A percentile compares a stretch with the other conserved stretches of the same genome.
These are phyloP conservation scores for Thermothelomyces thermophilus DNA, from an alignment of 2,329 filamentous ascomycete genomes.

Conservation along the genomic window DNA sequence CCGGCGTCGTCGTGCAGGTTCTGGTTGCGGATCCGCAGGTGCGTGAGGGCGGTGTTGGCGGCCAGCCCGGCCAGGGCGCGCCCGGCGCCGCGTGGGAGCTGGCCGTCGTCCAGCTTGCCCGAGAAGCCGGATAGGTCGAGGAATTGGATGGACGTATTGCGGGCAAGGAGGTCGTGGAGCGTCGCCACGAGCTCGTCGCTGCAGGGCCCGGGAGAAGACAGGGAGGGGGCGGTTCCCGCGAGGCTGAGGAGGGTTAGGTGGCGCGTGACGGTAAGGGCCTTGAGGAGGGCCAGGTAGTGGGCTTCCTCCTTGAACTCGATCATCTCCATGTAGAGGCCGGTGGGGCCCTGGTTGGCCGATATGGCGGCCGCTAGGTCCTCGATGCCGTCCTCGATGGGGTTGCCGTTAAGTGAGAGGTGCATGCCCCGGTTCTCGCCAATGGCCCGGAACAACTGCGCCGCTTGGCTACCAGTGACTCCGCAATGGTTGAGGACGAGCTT, in stretches of 20 bases:
- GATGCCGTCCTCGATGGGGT: constrained; percentile 47
- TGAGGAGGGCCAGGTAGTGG: constrained; percentile 46
- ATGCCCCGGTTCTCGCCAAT: constrained; percentile 43
- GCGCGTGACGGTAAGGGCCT: constrained; percentile 43
- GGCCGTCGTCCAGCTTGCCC: constrained; percentile 51
- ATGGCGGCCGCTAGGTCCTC: constrained; percentile 45
- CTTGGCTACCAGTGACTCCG: constrained; percentile 43
- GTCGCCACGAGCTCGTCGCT: constrained; percentile 42
- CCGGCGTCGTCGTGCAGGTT: constrained; percentile 49
- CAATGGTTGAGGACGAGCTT: constrained; percentile 46
- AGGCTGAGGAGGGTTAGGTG: constrained; percentile 48
- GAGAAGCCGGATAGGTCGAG: constrained; percentile 52
- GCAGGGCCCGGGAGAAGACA: constrained; percentile 27
- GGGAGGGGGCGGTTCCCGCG: constrained; percentile 46
- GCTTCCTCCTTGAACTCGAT: constrained; percentile 48
- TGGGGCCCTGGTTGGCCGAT: constrained; percentile 41
- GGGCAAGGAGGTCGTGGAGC: constrained; percentile 45
- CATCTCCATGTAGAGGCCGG: constrained; percentile 49
- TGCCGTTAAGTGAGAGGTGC: constrained; percentile 44
- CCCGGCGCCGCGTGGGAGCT: constrained; percentile 48
- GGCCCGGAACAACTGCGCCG: constrained; percentile 44
- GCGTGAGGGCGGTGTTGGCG: constrained; percentile 31
- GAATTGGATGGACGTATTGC: constrained; percentile 45
- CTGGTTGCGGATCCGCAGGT: constrained; percentile 51
- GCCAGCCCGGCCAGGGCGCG: constrained; percentile 36